A percentile compares a stretch with the other conserved stretches of the same genome.
These are phyloP conservation scores for Coffea canephora DNA, from an alignment of 257 asterid species.

Conservation along the genomic window DNA sequence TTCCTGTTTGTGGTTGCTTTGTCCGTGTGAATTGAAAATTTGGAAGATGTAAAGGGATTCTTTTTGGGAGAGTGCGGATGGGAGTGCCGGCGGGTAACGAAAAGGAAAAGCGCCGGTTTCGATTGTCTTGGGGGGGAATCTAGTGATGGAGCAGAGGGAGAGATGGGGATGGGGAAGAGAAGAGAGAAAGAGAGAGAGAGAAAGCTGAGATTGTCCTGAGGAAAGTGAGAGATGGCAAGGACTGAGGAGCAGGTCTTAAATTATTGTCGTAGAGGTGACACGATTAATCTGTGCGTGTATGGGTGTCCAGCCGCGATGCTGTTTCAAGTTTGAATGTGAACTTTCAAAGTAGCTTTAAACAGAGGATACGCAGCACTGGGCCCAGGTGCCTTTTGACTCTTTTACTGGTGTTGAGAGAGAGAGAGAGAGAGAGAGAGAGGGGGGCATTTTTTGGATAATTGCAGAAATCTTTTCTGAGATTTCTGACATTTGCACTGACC, in stretches of 20 bases:
- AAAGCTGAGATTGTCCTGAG: background rate
- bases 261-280: conserved; percentile 18
- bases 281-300: background rate
- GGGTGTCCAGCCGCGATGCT: conserved; percentile 7
- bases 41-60: background rate
- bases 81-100: background rate
- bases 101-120: background rate
- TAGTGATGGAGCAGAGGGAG: background rate
- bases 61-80: no score
- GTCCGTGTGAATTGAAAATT: background rate
- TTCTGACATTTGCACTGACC: no score
- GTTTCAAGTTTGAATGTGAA: conserved; percentile 22
- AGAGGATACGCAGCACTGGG: no score
- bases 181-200: background rate
- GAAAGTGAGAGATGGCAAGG: no score
- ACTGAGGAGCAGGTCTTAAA: background rate
- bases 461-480: no score
- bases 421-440: no score
- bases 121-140: background rate
- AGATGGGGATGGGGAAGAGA: background rate
- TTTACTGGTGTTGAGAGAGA: no score
- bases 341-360: conserved; percentile 13
- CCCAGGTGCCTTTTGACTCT: no score
- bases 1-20: background rate
- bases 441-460: no score